Evolutionary conservation across 1,284 basidiomycete species (phyloP), one percentile per base, ranked within the genome.

Genomic region (Pisolithus thermaeus): DNA sequence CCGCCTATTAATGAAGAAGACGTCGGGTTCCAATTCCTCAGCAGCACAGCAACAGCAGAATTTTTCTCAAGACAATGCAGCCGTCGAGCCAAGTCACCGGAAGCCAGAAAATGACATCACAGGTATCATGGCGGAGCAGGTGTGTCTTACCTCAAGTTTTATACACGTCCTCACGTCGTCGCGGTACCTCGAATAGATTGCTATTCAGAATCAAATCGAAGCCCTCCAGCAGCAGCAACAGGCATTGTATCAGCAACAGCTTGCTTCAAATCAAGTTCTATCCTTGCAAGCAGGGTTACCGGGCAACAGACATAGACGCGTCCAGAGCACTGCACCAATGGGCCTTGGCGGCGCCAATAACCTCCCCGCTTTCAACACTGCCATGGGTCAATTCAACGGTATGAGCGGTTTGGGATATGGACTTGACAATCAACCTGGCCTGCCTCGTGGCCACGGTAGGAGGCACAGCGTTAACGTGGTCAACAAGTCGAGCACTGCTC

Each of bases 391-490:
- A 60, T 87, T 88, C 59, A 78, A 76, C 48, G 80, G 74, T 52
- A 66, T 87, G 53, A 70, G 70, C 53, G 74, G 71, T 51, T 66
- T 87, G 12, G 78, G 75, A 32, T 64, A 88, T 55, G 83, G 79
- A 27, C 67, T 87, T 38, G 87, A 88, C 60, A 78, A 77, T 14
- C 84, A 87, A 61, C 66, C 77, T 43, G 78, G 79, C 45, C 69
- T 88, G 49, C 87, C 87, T 50, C 83, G 87, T 56, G 90, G 90
- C 27, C 96, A 99, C 66, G 89, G 90, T 45, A 81, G 96, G 51
- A 81, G 96, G 56, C 95, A 97, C 72, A 96, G 92, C 60, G 90
- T 97, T 57, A 97, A 96, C 61, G 91, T 96, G 39, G 79, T 92
- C 53, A 90, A 90, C 66, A 91, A 91, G 69, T 65, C 78, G 22